Base-by-base conservation (phyloP, 139 green algal genomes). In the Chlamydomonas sp. region DNA sequence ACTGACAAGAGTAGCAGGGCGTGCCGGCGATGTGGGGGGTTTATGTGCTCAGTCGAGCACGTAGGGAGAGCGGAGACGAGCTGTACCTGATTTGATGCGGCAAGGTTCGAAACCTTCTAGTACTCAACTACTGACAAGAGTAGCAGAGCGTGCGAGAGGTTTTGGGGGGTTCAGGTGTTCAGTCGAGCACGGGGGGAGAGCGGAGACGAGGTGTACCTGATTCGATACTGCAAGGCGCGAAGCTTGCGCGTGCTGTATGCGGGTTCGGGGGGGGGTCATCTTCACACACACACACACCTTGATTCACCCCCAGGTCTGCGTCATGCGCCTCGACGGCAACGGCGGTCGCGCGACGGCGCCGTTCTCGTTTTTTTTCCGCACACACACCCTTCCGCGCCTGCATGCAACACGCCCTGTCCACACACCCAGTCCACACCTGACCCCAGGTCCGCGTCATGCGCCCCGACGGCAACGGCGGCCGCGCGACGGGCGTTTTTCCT, bases 41-140 rank as follows among this genome's bases (percentile, higher is more conserved):
- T 5, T 30, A 65, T 30, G n/a, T 30, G 38, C 29, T 28, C 58
- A 65, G 29, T 43, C 58, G n/a, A n/a, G n/a, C n/a, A n/a, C n/a
- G n/a, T n/a, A n/a, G 81, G 3, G 83, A 90, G 73, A 76, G 83
- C 1, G 83, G 83, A 31, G 80, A 89, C 58, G 82, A 90, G 54
- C 79, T 91, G 64, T 91, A 83, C 73, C 67, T 91, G 3, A 86
- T 91, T 37, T 74, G 86, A 65, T 89, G 89, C 49, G 86, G 86
- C 39, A 88, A 84, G 74, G 84, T 90, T 39, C 0, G 73, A 35
- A 10, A 13, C 43, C 13, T n/a, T n/a, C 16, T 13, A 16, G 43
- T 54, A 13, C 16, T 13, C 43, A 54, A 26, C 13, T 13, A 16
- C 43, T 54, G 13, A 16, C 43, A 54, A 26, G 43, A 13, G 16